Conservation (phyloP, 2,329 filamentous ascomycete species). For the Didymosphaeria variabile region DNA sequence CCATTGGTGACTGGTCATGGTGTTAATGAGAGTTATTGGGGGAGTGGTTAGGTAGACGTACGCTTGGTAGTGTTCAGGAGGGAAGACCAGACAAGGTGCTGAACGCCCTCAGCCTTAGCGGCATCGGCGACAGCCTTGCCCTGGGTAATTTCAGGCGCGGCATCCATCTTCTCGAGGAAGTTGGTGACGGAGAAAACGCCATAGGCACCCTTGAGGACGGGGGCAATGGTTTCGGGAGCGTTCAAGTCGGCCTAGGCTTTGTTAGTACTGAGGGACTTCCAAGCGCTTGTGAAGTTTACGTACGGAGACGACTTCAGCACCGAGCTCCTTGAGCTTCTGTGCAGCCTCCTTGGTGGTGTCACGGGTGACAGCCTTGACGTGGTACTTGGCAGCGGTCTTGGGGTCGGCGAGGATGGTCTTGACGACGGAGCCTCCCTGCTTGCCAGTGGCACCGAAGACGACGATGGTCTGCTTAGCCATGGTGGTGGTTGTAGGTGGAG, state of each 20-base stretch:
- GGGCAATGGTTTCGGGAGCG: conserved; percentile 13
- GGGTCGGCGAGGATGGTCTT: conserved; percentile 50
- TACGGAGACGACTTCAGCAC: conserved; percentile 33
- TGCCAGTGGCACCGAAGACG: conserved; percentile 56
- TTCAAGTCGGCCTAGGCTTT: conserved; percentile 18
- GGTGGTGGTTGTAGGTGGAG: conserved; percentile 3
- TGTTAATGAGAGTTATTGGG: background rate
- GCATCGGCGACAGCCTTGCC: conserved; percentile 34
- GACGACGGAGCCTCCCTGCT: conserved; percentile 53
- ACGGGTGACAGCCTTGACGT: conserved; percentile 60
- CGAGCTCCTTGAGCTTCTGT: conserved; percentile 25
- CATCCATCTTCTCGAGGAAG: conserved; percentile 25
- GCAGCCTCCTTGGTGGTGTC: conserved; percentile 43
- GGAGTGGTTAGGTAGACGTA: background rate
- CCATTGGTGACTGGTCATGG: conserved; percentile 32
- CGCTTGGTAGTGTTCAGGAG: conserved; percentile 28
- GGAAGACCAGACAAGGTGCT: conserved; percentile 34
- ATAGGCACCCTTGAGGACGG: conserved; percentile 17
- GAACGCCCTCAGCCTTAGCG: conserved; percentile 25
- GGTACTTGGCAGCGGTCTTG: conserved; percentile 55
- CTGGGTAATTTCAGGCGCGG: conserved; percentile 27
- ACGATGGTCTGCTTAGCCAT: conserved; percentile 16
- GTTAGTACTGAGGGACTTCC: background rate
- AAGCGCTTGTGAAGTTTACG: background rate
- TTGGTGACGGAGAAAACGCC: conserved; percentile 17